Evolutionary conservation across 1,284 basidiomycete species (phyloP), one percentile per base, ranked within the genome.

Genomic region (Trametes sp.): DNA sequence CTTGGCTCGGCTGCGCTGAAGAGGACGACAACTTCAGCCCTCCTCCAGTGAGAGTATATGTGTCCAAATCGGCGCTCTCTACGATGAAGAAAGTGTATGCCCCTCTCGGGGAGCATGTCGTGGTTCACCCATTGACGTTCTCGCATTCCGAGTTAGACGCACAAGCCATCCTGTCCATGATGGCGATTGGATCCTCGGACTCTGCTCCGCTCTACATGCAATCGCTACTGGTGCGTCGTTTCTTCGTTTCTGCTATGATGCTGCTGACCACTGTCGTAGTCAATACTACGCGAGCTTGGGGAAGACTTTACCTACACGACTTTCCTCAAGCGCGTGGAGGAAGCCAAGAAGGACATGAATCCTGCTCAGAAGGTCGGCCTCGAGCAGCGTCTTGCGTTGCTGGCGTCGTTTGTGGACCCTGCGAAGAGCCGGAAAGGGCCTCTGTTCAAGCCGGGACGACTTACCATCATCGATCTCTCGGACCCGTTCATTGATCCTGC

Each of bases 401-500:
- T 76, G 13, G 71, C 74, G 1, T 53, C 54, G 9, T 70, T 70
- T 38, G 50, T 68, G 19, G 62, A 66, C n/a, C 53, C 54, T 14
- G 26, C n/a, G 3, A 44, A 28, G 31, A 55, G 48, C 29, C 52
- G 53, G 23, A 42, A 26, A 33, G 57, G 44, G 13, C 33, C 58
- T 2, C 66, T 71, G 7, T 76, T 76, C 61, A 55, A 57, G 24
- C 49, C 63, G 5, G 73, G 74, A 3, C 64, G 70, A 19, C 45
- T 75, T 51, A 74, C 73, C 1, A 72, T 75, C 24, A 68, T 75
- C 23, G 75, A 76, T 63, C 74, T 90, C 0, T 88, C 88, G 0
- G 88, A 89, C 60, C 87, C 88, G 0, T 90, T 89, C 69, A 83
- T 90, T 33, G 88, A 90, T 65, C 77, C 84, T 3, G 78, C 77